Evolutionary conservation across 2,329 filamentous ascomycete genomes (phyloP).

Genomic region (Fusarium hainanense): DNA sequence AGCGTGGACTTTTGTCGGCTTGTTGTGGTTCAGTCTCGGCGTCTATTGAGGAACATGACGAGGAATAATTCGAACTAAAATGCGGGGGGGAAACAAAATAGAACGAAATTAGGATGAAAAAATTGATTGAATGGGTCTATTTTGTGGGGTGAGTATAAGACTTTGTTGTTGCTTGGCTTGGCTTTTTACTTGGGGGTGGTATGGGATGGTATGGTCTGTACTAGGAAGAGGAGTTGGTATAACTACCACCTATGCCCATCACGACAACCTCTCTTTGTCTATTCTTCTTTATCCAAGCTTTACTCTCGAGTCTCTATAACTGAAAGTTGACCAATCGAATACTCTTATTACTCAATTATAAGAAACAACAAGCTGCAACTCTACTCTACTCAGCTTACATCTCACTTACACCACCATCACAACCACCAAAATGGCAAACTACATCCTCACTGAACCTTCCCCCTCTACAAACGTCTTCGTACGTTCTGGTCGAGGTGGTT

Average conservation of each 20-base stretch:
- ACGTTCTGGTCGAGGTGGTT: constrained; percentile 66
- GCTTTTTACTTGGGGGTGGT: constrained; percentile 22
- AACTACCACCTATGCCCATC: constrained; percentile 40
- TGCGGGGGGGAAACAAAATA: constrained; percentile 37
- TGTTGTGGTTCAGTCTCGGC: neutral
- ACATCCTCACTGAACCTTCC: constrained; percentile 49
- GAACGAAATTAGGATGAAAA: neutral
- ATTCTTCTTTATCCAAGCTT: constrained; percentile 1
- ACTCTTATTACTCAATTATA: neutral
- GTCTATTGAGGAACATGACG: constrained; percentile 28
- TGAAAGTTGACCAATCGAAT: neutral
- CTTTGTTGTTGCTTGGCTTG: constrained; percentile 28
- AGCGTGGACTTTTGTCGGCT: neutral
- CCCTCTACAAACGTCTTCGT: constrained; percentile 52
- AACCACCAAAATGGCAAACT: constrained; percentile 47
- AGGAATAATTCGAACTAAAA: constrained; percentile 28
- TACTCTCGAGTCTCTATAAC: constrained; percentile 1
- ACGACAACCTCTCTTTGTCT: constrained; percentile 32
- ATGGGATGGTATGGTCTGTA: constrained; percentile 20
- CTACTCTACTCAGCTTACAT: constrained; percentile 3
- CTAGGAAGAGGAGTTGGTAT: constrained; percentile 30
- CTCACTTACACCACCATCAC: constrained; percentile 24
- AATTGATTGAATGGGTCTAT: constrained; percentile 18
- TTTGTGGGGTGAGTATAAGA: constrained; percentile 43
- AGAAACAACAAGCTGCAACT: constrained; percentile 10